A percentile compares a stretch with the other conserved stretches of the same genome.
phyloP scores from a whole-genome alignment of 257 asterid genomes.

The Lithospermum erythrorhizon region DNA sequence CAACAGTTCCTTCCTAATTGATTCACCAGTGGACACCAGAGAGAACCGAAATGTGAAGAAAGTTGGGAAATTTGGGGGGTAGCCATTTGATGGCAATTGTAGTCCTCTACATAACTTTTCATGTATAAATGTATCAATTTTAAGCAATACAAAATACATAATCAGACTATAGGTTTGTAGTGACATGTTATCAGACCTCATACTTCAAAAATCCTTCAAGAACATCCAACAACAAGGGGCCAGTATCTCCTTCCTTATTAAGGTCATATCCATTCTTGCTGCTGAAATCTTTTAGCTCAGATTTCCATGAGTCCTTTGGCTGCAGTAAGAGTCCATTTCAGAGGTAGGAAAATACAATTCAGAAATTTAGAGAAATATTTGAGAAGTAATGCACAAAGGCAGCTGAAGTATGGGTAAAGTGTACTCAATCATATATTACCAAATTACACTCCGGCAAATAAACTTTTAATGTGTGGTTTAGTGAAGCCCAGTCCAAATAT shows the following conservation, averaged over 20 bases:
- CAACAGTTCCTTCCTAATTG: neutral
- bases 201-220: slow-evolving; percentile 97
- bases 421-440: slow-evolving; percentile 28
- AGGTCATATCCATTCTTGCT: slow-evolving; percentile 85
- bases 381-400: neutral
- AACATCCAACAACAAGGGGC: slow-evolving; percentile 93
- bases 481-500: slow-evolving; percentile 92
- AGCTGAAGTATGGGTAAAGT: neutral
- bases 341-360: neutral
- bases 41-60: neutral
- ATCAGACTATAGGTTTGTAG: neutral
- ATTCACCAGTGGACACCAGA: neutral
- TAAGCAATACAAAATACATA: neutral
- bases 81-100: neutral
- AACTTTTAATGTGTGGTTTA: slow-evolving; percentile 78
- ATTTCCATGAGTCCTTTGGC: slow-evolving; percentile 90
- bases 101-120: neutral
- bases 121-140: neutral
- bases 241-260: slow-evolving; percentile 80
- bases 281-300: slow-evolving; percentile 89
- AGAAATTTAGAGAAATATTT: neutral
- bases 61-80: neutral
- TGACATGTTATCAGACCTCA: slow-evolving; percentile 46
- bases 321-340: slow-evolving; percentile 19
- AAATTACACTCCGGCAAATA: slow-evolving; percentile 87